A percentile compares a stretch with the other conserved stretches of the same genome.
These are phyloP conservation scores for Pneumocystis canis DNA, from an alignment of 1,139 yeast genomes.

Conservation along the genomic window DNA sequence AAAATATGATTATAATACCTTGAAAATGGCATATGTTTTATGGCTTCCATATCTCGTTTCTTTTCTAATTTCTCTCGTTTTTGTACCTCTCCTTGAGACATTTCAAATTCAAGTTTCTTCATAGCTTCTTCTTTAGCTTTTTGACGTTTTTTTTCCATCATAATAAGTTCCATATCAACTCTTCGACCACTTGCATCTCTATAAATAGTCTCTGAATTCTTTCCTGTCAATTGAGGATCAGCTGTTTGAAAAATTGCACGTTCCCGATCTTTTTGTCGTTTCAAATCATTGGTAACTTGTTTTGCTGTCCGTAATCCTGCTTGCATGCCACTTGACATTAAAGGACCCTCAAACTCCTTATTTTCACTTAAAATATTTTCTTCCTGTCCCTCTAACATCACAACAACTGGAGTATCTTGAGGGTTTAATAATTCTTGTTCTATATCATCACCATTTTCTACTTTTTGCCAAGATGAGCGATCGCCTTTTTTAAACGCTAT, in stretches of 20 bases:
- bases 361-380: not conserved
- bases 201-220: slow-evolving; percentile 34
- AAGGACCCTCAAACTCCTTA: slow-evolving; percentile 2
- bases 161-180: slow-evolving; percentile 27
- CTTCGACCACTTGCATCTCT: slow-evolving; percentile 46
- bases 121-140: slow-evolving; percentile 19
- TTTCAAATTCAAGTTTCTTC: slow-evolving; percentile 23
- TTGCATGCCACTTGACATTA: slow-evolving; percentile 30
- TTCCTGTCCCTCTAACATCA: slow-evolving; percentile 15
- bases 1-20: slow-evolving; percentile 12
- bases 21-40: slow-evolving; percentile 24
- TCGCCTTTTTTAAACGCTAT: not conserved
- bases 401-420: slow-evolving; percentile 21
- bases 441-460: slow-evolving; percentile 4
- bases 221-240: slow-evolving; percentile 11
- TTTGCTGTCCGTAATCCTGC: slow-evolving; percentile 36
- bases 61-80: slow-evolving; percentile 21
- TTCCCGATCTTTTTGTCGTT: slow-evolving; percentile 14
- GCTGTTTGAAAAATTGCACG: slow-evolving; percentile 11
- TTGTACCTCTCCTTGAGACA: slow-evolving; percentile 37
- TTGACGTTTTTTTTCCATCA: slow-evolving; percentile 22
- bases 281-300: slow-evolving; percentile 27
- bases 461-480: slow-evolving; percentile 2
- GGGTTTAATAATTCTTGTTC: slow-evolving; percentile 16
- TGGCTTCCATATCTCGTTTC: slow-evolving; percentile 22